Percentiles rank a stretch among this genome's conserved stretches.
These are phyloP conservation scores for Debaryomycetaceae sp. DNA, from an alignment of 1,139 yeast genomes.

Conservation along the genomic window DNA sequence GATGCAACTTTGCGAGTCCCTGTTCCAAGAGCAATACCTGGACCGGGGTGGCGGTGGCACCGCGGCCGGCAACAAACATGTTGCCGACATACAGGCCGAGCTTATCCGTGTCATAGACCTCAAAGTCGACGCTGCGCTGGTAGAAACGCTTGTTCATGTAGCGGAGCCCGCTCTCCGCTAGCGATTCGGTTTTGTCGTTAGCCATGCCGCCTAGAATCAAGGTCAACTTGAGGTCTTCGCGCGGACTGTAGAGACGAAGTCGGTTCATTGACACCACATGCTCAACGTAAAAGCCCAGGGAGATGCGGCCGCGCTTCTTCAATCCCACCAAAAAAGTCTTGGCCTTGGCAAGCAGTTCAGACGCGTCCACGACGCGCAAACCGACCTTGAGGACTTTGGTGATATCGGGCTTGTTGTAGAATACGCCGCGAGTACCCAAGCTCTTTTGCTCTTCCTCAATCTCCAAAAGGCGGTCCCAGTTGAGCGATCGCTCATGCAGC, in stretches of 20 bases:
- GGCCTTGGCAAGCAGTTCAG: conserved; percentile 63
- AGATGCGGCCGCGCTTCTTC: conserved; percentile 52
- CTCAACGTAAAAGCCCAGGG: conserved; percentile 57
- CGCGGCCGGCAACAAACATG: conserved; percentile 40
- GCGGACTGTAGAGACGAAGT: conserved; percentile 55
- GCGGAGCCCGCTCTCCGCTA: conserved; percentile 43
- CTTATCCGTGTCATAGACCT: conserved; percentile 61
- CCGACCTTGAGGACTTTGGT: conserved; percentile 41
- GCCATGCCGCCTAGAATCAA: conserved; percentile 70
- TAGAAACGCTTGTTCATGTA: conserved; percentile 44
- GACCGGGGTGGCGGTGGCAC: conserved; percentile 32
- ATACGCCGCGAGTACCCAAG: conserved; percentile 49
- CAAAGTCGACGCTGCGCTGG: conserved; percentile 67
- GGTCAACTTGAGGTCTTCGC: conserved; percentile 60
- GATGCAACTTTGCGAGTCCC: conserved; percentile 61
- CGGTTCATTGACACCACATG: conserved; percentile 59
- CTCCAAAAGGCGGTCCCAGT: conserved; percentile 72
- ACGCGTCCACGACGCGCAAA: conserved; percentile 66
- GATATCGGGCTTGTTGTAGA: conserved; percentile 28
- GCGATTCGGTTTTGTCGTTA: conserved; percentile 33
- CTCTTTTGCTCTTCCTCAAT: conserved; percentile 53
- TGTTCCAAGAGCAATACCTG: conserved; percentile 50
- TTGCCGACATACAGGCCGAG: conserved; percentile 78
- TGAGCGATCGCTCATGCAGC: conserved; percentile 53
- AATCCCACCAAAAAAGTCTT: conserved; percentile 64